Percentiles rank a stretch among this genome's conserved stretches.
These are phyloP conservation scores for Sporisorium exsertum DNA, from an alignment of 1,284 basidiomycete genomes.

Conservation along the genomic window DNA sequence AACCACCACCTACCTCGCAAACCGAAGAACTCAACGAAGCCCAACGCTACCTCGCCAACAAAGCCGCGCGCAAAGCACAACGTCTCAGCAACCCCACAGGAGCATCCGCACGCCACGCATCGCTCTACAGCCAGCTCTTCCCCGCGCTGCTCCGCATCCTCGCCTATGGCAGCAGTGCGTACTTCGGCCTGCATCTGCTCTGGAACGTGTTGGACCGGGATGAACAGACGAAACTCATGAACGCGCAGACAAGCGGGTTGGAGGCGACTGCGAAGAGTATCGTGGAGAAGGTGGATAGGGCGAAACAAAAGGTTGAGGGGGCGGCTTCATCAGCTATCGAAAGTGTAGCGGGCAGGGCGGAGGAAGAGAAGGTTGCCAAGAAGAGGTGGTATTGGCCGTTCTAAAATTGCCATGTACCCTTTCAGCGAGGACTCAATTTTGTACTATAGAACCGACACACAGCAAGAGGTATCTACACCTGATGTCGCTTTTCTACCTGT, in stretches of 20 bases:
- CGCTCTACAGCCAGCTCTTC: conserved; percentile 61
- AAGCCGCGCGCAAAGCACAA: conserved; percentile 28
- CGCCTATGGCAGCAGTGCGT: conserved; percentile 62
- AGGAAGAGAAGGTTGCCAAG: background rate
- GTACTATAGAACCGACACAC: conserved; percentile 4
- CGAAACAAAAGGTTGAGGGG: conserved; percentile 2
- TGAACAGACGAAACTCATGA: conserved; percentile 52
- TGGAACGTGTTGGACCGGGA: conserved; percentile 59
- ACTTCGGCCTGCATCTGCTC: conserved; percentile 65
- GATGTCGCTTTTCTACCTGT: no score
- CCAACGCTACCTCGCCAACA: conserved; percentile 38
- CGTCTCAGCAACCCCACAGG: conserved; percentile 21
- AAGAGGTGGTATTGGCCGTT: conserved; percentile 42
- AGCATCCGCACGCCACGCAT: conserved; percentile 48
- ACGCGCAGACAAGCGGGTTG: conserved; percentile 31
- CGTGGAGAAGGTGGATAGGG: conserved; percentile 22
- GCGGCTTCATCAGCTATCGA: no score
- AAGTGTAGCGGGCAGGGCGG: no score
- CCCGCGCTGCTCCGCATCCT: conserved; percentile 63
- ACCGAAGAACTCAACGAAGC: conserved; percentile 40
- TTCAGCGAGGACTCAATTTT: background rate
- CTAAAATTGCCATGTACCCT: no score
- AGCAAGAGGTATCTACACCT: no score
- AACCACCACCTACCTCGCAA: conserved; percentile 9
- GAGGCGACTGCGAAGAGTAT: conserved; percentile 40